A percentile compares a stretch with the other conserved stretches of the same genome.
Evolutionary conservation across 78 protist species (phyloP).

Genomic region (Polysphondylium violaceum): DNA sequence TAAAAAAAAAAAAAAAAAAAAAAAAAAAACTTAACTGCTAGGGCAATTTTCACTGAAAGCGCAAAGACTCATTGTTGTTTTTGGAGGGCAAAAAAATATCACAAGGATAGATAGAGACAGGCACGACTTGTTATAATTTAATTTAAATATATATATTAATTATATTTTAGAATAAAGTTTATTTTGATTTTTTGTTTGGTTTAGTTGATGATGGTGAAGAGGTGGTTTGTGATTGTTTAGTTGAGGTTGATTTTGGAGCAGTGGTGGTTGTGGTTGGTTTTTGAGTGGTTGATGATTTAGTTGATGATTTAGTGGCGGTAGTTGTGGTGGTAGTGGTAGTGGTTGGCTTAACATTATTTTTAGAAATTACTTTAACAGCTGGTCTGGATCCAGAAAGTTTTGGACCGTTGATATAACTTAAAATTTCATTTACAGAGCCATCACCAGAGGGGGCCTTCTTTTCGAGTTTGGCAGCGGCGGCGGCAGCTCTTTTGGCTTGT

Average conservation of each 20-base stretch:
- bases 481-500: neutral
- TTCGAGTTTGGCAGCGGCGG: neutral
- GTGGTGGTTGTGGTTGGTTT: conserved; percentile 23
- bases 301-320: conserved; percentile 18
- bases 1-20: conserved; percentile 25
- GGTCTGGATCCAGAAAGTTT: conserved; percentile 1
- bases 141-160: neutral
- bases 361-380: neutral
- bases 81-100: neutral
- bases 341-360: neutral
- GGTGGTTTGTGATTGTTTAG: too few relatives aligned
- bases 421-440: conserved; percentile 13
- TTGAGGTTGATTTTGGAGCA: neutral
- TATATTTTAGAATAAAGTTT: neutral
- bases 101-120: neutral
- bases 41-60: too few relatives aligned
- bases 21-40: conserved; percentile 5
- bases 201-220: neutral
- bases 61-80: too few relatives aligned
- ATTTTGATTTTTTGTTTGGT: neutral
- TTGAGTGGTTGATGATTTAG: neutral
- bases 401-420: conserved; percentile 35
- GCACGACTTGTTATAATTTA: neutral
- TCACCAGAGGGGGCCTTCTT: neutral
- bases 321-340: neutral